Conservation (phyloP, 257 asterid species). For the Jacaranda copaia region DNA sequence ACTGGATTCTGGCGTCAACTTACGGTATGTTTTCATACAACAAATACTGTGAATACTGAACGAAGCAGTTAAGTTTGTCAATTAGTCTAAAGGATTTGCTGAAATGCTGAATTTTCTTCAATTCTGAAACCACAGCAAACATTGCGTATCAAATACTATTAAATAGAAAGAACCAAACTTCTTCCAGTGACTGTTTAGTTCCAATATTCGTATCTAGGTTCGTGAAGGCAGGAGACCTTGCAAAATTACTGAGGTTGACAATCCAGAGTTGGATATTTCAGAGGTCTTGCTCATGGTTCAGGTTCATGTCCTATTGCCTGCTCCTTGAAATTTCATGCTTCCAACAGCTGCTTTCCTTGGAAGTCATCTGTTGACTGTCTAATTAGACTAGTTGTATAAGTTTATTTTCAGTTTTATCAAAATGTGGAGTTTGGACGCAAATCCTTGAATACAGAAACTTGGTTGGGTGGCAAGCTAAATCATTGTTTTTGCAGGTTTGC, state of each 20-base stretch:
- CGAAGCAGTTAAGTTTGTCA: constrained; percentile 22
- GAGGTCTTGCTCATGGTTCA: constrained; percentile 97
- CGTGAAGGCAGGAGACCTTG: constrained; percentile 87
- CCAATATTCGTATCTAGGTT: constrained; percentile 58
- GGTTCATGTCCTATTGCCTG: constrained; percentile 53
- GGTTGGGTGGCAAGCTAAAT: constrained; percentile 31
- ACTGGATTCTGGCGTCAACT: constrained; percentile 99
- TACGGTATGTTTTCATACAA: constrained; percentile 59
- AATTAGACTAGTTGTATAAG: constrained; percentile 10
- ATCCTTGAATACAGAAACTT: constrained; percentile 20
- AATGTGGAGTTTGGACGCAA: constrained; percentile 8
- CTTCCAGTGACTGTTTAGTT: constrained; percentile 30
- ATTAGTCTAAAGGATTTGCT: not conserved
- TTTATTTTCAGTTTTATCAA: constrained; percentile 20
- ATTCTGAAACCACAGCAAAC: constrained; percentile 16
- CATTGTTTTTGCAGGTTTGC: constrained; percentile 63
- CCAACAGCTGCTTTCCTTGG: not conserved
- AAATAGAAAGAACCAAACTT: constrained; percentile 15
- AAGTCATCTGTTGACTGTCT: constrained; percentile 4
- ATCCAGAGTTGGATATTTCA: constrained; percentile 55
- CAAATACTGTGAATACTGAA: constrained; percentile 9
- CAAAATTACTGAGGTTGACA: constrained; percentile 49
- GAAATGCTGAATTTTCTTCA: constrained; percentile 16
- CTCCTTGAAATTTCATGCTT: constrained; percentile 25
- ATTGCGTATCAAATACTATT: not conserved